Base-by-base conservation (phyloP, 179 eudicot genomes). In the Spergularia azorica region DNA sequence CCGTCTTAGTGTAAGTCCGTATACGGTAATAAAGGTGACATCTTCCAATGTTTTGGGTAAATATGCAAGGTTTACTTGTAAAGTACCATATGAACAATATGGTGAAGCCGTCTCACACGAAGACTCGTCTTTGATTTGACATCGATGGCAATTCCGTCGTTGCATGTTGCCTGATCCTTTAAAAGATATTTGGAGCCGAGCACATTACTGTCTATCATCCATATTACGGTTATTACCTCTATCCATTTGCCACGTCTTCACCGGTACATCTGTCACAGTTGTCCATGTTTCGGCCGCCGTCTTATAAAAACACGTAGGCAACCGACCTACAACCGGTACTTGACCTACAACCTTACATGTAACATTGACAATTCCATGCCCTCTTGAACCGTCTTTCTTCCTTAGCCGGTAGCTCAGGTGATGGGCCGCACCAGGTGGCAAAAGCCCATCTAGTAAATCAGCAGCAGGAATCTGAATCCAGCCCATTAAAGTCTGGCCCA, bases 401-500 rank as follows among this genome's bases (percentile, higher is more conserved):
- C 84, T 67, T 6, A 88, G 26, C 82, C 85, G 79, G 81, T 86
- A 88, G 77, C 91, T 88, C 76, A 88, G 69, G 58, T 67, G 82
- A 63, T 81, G 86, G 21, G 75, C 58, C 18, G 41, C 55, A 20
- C 81, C 87, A 54, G 60, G 66, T n/a, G 88, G 84, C 10, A 55
- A 54, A 48, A 76, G 69, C 75, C 76, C 87, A 43, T 77, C 80
- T 1, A 75, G 21, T 8, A 88, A 71, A 71, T 88, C 91, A 0
- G 79, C 43, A 12, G 79, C 79, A 15, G 91, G 89, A 56, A 88
- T 81, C 11, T 65, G 84, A 46, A 84, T 75, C 91, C 91, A 86
- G 13, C 91, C 88, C 63, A 88, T 12, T 14, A 79, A 78, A 7
- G 62, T 9, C 43, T 46, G 79, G 58, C 91, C 81, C 79, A 84